Evolutionary conservation across 768 basidiomycete species (phyloP), one percentile per base, ranked within the genome.

Genomic region (Cyclocybe aegerita): DNA sequence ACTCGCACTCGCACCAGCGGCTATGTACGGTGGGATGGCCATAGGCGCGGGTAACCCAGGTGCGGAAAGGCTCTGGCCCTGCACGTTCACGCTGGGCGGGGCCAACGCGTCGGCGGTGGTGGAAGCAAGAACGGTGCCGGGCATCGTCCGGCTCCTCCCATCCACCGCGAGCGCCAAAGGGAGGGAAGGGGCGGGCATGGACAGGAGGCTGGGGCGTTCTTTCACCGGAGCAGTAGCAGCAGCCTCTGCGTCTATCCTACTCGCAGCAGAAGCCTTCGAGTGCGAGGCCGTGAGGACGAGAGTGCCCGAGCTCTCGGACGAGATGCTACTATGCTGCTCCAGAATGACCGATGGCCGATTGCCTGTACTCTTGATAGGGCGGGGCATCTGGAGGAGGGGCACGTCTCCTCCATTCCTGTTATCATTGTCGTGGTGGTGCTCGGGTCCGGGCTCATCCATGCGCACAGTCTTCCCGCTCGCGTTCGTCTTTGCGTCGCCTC

Each of bases 311-410:
- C 43, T 4, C 38, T 55, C 32, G 58, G 61, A 60, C 14, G 64
- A 65, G 9, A 63, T 56, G 45, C 62, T 59, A 44, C 64, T 64
- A 34, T 63, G 55, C 33, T 62, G 68, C 43, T 70, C 63, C 32
- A 68, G 51, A 35, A 67, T 65, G 39, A 64, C 52, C 8, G 61
- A 55, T 2, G 60, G 57, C 2, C 59, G 57, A 31, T 50, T 42
- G 2, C 54, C 51, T 1, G 46, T 46, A 11, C 58, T 43, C 34
- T 48, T 53, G 8, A 62, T 38, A 1, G 60, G 56, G 45, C 54
- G 56, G 14, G 60, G 60, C 62, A 59, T 62, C 35, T 58, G 52
- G 36, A 62, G 1, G 51, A 39, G 6, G 45, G 39, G 41, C 16
- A 6, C 42, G 38, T 31, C 43, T 44, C 40, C 4, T 12, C 16